phyloP scores from a whole-genome alignment of 768 basidiomycete species.

The Pisolithus tinctorius region DNA sequence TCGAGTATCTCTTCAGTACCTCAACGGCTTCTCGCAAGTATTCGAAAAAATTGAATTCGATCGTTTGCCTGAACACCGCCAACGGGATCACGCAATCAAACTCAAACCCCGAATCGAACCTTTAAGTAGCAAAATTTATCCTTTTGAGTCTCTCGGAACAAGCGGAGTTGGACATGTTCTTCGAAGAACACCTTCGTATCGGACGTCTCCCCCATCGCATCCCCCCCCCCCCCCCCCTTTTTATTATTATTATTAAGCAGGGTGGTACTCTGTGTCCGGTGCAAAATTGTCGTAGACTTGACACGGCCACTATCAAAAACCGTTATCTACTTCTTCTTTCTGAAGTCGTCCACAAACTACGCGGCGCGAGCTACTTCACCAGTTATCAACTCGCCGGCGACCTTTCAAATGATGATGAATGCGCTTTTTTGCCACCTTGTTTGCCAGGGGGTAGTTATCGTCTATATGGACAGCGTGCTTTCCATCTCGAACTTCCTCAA shows the following conservation, averaged over 20 bases:
- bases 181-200: slow-evolving; percentile 2
- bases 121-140: too few species aligned
- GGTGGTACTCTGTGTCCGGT: slow-evolving; percentile 9
- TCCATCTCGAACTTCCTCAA: too few species aligned
- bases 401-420: too few species aligned
- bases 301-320: too few species aligned
- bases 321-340: slow-evolving; percentile 5
- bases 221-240: too few species aligned
- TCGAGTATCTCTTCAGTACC: background rate
- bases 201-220: slow-evolving; percentile 11
- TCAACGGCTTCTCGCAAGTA: slow-evolving; percentile 6
- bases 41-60: slow-evolving; percentile 15
- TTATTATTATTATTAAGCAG: slow-evolving; percentile 32
- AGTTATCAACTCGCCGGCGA: slow-evolving; percentile 1
- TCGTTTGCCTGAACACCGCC: slow-evolving; percentile 10
- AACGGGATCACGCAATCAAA: too few species aligned
- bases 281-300: too few species aligned
- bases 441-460: slow-evolving; percentile 7
- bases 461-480: slow-evolving; percentile 28
- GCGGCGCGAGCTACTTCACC: slow-evolving; percentile 16
- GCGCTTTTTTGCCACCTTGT: too few species aligned
- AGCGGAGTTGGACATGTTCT: too few species aligned
- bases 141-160: too few species aligned
- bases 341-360: slow-evolving; percentile 18
- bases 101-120: too few species aligned